phyloP scores from a whole-genome alignment of 306 rosid genomes.

The Cucurbita moschata region DNA sequence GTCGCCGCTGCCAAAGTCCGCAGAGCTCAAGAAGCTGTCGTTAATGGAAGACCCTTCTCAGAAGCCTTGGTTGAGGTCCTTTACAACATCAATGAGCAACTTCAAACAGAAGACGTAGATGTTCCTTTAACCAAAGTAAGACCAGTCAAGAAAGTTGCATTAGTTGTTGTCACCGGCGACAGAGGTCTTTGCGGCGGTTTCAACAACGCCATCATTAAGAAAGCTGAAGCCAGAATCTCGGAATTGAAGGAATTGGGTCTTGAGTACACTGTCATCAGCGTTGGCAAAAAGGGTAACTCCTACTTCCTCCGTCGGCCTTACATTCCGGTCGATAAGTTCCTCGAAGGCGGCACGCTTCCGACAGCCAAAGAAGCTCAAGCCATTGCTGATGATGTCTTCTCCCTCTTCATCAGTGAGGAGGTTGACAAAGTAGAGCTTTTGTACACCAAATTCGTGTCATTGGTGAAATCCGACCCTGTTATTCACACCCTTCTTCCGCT shows the following conservation, averaged over 20 bases:
- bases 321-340: conserved; percentile 59
- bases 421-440: conserved; percentile 79
- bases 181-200: conserved; percentile 76
- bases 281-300: conserved; percentile 72
- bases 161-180: conserved; percentile 77
- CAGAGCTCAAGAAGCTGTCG: conserved; percentile 90
- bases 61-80: conserved; percentile 82
- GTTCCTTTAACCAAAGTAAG: conserved; percentile 51
- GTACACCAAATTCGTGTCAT: conserved; percentile 68
- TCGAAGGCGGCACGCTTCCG: conserved; percentile 51
- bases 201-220: conserved; percentile 45
- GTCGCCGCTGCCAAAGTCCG: conserved; percentile 90
- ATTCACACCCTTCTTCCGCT: conserved; percentile 82
- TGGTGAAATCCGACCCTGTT: conserved; percentile 58
- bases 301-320: conserved; percentile 67
- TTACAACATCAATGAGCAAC: conserved; percentile 88
- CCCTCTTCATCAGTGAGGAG: conserved; percentile 72
- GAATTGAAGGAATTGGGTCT: conserved; percentile 62
- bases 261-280: conserved; percentile 46
- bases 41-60: conserved; percentile 74
- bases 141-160: conserved; percentile 67
- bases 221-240: conserved; percentile 47
- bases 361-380: conserved; percentile 90
- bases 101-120: conserved; percentile 61
- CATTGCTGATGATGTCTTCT: conserved; percentile 75